Base-by-base conservation (phyloP, 306 rosid genomes). In the Arachis hypogaea region DNA sequence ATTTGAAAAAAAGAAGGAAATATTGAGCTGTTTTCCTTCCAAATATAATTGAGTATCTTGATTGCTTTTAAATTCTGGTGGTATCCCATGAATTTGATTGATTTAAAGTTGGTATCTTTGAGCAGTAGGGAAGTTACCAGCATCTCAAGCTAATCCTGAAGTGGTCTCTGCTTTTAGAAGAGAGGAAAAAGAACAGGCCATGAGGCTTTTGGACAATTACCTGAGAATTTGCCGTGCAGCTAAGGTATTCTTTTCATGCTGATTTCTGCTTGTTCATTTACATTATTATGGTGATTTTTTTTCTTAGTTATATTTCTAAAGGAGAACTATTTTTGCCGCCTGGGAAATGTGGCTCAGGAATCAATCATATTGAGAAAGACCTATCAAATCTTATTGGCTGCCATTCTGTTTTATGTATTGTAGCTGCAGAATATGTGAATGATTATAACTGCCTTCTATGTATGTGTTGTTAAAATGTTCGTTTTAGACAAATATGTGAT, bases 91-190 rank as follows among this genome's bases (percentile, higher is more conserved):
- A 59, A 18, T 71, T 71, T 71, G 59, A 71, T 54, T 66, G 9
- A 28, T 16, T 38, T 66, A 46, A 66, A 75, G 46, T 68, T 50
- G n/a, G 77, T 62, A 43, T 49, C 76, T n/a, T 73, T 68, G 77
- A 56, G 84, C 87, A 92, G 96, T 92, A 5, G 97, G 97, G 73
- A 92, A 87, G 62, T 85, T 92, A 60, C 97, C 93, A 9, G 93
- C 89, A 55, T 76, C 85, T 76, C 82, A 76, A 59, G 97, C 97
- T 72, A 87, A 73, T 72, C 75, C 71, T 1, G 80, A 83, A 69
- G 90, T 89, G 41, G 88, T 87, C 46, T 77, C 84, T 68, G 89
- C 89, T 44, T 78, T 75, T 77, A 86, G 93, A 79, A 84, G 66
- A 74, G 85, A 83, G 57, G 93, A 92, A 58, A 74, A 77, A 70